Evolutionary conservation across 495 filamentous ascomycete genomes (phyloP), one percentile per base, ranked within the genome.

Genomic region (Ramalina intermedia): DNA sequence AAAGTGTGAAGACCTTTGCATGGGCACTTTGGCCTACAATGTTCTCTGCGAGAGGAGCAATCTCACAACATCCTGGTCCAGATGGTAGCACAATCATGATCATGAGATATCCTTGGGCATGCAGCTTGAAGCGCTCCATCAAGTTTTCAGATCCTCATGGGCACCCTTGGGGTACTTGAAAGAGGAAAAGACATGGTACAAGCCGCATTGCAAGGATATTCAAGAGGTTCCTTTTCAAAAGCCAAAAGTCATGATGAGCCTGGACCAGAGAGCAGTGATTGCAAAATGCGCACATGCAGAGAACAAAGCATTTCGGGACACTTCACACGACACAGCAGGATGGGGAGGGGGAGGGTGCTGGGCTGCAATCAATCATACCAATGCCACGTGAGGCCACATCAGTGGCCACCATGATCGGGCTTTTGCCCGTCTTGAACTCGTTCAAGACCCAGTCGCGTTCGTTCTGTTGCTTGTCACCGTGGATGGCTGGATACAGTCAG

Each of bases 391-490:
- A 93, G 44, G 91, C 91, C 46, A 98, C 91, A 66, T 98, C 91
- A 24, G 91, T 98, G 20, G 91, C 91, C 49, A 98, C 86, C 65
- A 98, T 76, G 51, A 95, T 77, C 43, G 84, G 84, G 51, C 87
- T 90, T 54, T 80, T 76, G 69, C 91, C 89, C 56, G 87, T 87
- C 80, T 96, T 98, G 77, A 98, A 98, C 66, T 98, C 91, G 63
- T 96, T 94, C 64, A 98, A 73, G 58, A 98, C 91, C 91, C 91
- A 98, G 71, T 98, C 91, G 71, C 91, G 88, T 69, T 98, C 91
- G 63, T 96, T 93, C 64, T 98, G 91, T 61, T 95, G 89, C 73
- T 98, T 98, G 76, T 98, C 91, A 60, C 91, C 91, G 73, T 98
- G 91, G 58, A 98, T 98, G 43, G 91, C 88, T 88, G 51, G 29